Percentiles rank a stretch among this genome's conserved stretches.
Evolutionary conservation across 2,329 filamentous ascomycete genomes (phyloP).

Genomic region (Trichophyton rubrum): DNA sequence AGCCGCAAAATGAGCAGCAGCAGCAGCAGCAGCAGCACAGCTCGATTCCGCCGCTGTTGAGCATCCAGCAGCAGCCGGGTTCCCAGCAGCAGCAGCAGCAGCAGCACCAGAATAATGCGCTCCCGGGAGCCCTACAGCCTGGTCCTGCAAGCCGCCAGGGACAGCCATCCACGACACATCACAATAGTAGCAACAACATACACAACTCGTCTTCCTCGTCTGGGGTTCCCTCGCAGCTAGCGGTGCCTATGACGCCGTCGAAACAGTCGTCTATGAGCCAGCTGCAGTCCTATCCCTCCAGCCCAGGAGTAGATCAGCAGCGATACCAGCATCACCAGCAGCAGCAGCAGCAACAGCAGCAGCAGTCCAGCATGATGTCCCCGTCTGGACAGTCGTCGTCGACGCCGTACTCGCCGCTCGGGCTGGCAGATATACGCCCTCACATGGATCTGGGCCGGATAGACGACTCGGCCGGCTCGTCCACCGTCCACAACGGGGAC

Average conservation of each 20-base stretch:
- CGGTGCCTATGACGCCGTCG: slow-evolving; percentile 43
- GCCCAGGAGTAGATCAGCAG: slow-evolving; percentile 53
- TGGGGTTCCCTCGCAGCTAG: slow-evolving; percentile 33
- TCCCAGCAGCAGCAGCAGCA: slow-evolving; percentile 3
- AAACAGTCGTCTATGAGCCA: slow-evolving; percentile 53
- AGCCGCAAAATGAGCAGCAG: slow-evolving; percentile 28
- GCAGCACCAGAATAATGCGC: slow-evolving; percentile 33
- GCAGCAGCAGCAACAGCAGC: neutral
- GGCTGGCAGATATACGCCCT: slow-evolving; percentile 81
- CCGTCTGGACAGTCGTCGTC: slow-evolving; percentile 33
- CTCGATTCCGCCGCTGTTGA: neutral
- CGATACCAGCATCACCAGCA: slow-evolving; percentile 42
- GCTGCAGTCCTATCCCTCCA: slow-evolving; percentile 54
- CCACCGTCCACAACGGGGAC: slow-evolving; percentile 54
- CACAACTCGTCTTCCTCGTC: slow-evolving; percentile 33
- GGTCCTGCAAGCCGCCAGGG: slow-evolving; percentile 41
- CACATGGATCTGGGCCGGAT: slow-evolving; percentile 69
- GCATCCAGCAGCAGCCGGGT: slow-evolving; percentile 3
- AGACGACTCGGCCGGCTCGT: slow-evolving; percentile 51
- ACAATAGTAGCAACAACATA: neutral
- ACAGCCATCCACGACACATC: slow-evolving; percentile 43
- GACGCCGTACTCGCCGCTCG: slow-evolving; percentile 70
- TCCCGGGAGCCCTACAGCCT: slow-evolving; percentile 51
- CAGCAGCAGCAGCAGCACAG: slow-evolving; percentile 43
- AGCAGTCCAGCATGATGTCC: slow-evolving; percentile 50